Evolutionary conservation across 2,329 filamentous ascomycete species (phyloP).

Genomic region (Xylaria sp.): DNA sequence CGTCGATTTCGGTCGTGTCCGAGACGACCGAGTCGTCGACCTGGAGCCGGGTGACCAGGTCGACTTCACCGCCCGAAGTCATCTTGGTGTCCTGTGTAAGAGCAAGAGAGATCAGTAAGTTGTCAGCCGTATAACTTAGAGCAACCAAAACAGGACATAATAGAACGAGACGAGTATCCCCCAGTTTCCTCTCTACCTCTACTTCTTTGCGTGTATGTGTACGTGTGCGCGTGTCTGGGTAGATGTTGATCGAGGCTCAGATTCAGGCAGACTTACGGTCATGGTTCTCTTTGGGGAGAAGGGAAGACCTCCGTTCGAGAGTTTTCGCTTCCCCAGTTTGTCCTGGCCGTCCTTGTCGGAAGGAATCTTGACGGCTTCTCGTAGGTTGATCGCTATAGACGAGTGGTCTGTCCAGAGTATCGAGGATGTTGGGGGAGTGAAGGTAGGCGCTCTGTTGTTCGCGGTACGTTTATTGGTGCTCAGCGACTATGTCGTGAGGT

Average conservation of each 20-base stretch:
- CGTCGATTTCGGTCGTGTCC: conserved; percentile 72
- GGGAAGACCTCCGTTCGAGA: conserved; percentile 69
- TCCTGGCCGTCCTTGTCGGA: conserved; percentile 46
- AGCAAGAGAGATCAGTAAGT: conserved; percentile 40
- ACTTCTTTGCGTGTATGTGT: not conserved
- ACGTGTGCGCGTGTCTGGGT: not conserved
- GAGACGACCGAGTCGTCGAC: conserved; percentile 68
- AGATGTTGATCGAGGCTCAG: not conserved
- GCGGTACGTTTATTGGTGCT: not conserved
- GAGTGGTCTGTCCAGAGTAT: not conserved
- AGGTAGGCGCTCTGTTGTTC: not conserved
- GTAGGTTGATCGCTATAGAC: conserved; percentile 15
- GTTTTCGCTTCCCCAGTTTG: conserved; percentile 76
- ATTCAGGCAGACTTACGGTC: conserved; percentile 61
- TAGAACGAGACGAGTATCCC: not conserved
- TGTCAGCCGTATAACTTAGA: conserved; percentile 12
- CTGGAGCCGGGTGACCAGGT: conserved; percentile 73
- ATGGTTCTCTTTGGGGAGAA: conserved; percentile 69
- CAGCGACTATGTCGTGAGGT: not conserved
- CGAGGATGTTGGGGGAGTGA: not conserved
- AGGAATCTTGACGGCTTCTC: conserved; percentile 38
- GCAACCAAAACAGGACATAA: too few relatives aligned
- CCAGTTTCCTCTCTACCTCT: not conserved
- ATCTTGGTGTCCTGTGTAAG: conserved; percentile 61
- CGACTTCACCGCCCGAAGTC: conserved; percentile 61